phyloP scores from a whole-genome alignment of 2,329 filamentous ascomycete genomes.

The Pseudogymnoascus sp. region DNA sequence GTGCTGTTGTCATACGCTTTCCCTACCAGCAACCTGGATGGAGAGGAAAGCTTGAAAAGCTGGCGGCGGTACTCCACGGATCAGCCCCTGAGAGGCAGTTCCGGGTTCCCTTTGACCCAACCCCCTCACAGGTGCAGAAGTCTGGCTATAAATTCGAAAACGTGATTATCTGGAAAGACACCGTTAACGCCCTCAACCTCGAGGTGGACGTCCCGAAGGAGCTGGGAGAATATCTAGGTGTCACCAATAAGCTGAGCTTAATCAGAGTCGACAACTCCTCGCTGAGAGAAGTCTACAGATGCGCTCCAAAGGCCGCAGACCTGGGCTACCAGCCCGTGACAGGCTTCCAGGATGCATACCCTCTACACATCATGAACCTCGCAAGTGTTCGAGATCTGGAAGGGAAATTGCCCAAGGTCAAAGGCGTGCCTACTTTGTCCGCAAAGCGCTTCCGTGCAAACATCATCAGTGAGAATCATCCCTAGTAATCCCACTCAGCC shows the following conservation, averaged over 20 bases:
- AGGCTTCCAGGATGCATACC: slow-evolving; percentile 66
- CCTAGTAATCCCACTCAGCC: neutral
- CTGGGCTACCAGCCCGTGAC: slow-evolving; percentile 57
- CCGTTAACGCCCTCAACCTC: slow-evolving; percentile 47
- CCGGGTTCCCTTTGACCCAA: slow-evolving; percentile 56
- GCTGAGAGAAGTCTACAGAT: slow-evolving; percentile 50
- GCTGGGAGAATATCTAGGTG: slow-evolving; percentile 56
- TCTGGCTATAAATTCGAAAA: slow-evolving; percentile 51
- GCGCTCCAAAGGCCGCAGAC: slow-evolving; percentile 48
- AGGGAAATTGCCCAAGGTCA: slow-evolving; percentile 43
- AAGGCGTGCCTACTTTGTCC: slow-evolving; percentile 44
- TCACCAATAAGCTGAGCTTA: slow-evolving; percentile 55
- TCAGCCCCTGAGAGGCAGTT: slow-evolving; percentile 55
- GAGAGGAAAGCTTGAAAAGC: slow-evolving; percentile 37
- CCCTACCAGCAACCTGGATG: slow-evolving; percentile 47
- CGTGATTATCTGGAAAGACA: slow-evolving; percentile 59
- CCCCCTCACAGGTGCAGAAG: slow-evolving; percentile 45
- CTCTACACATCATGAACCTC: slow-evolving; percentile 59
- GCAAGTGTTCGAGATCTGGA: slow-evolving; percentile 55
- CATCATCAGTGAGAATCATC: slow-evolving; percentile 47
- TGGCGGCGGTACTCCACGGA: slow-evolving; percentile 42
- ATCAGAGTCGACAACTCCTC: slow-evolving; percentile 57
- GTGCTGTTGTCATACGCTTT: slow-evolving; percentile 60
- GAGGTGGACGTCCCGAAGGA: slow-evolving; percentile 51
- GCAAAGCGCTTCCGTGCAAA: slow-evolving; percentile 62